Evolutionary conservation across 192 early-diverging fungal genomes (phyloP), one percentile per base, ranked within the genome.

Genomic region (Phlyctochytrium planicorne): DNA sequence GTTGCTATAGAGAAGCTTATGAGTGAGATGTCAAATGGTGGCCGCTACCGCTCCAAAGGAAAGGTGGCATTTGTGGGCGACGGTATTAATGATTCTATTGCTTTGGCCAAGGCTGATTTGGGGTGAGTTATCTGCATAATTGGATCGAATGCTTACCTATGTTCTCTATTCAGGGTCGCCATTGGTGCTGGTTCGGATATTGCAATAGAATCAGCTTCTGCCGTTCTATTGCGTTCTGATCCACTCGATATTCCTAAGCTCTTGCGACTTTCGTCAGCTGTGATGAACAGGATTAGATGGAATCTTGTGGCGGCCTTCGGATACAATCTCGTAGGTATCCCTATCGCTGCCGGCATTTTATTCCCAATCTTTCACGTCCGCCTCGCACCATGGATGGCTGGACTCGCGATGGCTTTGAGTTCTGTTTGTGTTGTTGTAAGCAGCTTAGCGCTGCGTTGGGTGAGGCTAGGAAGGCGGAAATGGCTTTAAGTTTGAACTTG

Each of bases 81-180:
- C 72, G 96, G 96, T 17, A 94, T 98, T 72, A 98, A 98, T 63
- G 96, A 96, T 78, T 89, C 94, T 2, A 87, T 92, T 40, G 96
- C 96, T 1, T 76, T 98, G 0, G 91, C 94, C 2, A 90, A 92
- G 66, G 88, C 94, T 1, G 91, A 95, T 78, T 82, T 98, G 31
- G 93, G 94, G 78, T 79, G 62, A 74, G 78, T 64, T 30, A 14
- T 71, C 23, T 30, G 6, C 14, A 37, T 52, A 55, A 31, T 23
- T 56, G 16, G 31, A 66, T 34, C 50, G 35, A 23, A 53, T 30
- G 23, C 29, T 2, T 25, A 53, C 30, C 31, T 66, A 3, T 25
- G 30, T n/a, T 55, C n/a, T 55, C 14, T 30, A 12, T n/a, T n/a
- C 59, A 77, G 78, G 2, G 91, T 98, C 62, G 92, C 96, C 2